phyloP scores from a whole-genome alignment of 2,329 filamentous ascomycete genomes.

The Fusarium lyarnte region DNA sequence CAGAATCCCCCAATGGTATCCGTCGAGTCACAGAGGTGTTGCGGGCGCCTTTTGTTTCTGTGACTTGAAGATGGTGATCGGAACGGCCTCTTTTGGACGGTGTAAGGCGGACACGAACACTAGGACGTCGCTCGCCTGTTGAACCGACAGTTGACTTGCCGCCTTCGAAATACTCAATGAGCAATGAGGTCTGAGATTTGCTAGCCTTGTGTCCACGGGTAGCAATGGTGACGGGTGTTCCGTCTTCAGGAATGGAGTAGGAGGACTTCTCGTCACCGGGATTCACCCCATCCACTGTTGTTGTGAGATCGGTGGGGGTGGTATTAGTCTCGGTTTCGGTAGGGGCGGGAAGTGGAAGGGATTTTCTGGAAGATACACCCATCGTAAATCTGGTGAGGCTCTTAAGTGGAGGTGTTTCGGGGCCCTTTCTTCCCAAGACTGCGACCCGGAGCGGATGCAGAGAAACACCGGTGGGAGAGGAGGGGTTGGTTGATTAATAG shows the following conservation, averaged over 20 bases:
- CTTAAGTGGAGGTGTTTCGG: constrained; percentile 28
- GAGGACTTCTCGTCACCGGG: constrained; percentile 76
- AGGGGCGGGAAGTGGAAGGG: constrained; percentile 78
- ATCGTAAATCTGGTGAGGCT: constrained; percentile 54
- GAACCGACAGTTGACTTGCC: constrained; percentile 67
- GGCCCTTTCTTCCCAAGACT: constrained; percentile 36
- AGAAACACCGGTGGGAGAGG: constrained; percentile 31
- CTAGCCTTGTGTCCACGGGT: constrained; percentile 71
- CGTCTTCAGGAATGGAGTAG: constrained; percentile 85
- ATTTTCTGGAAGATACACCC: constrained; percentile 65
- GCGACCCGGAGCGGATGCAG: constrained; percentile 33
- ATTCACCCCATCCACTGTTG: constrained; percentile 70
- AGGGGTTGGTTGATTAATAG: constrained; percentile 32
- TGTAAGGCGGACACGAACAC: constrained; percentile 81
- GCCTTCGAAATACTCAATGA: constrained; percentile 96
- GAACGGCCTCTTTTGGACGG: constrained; percentile 73
- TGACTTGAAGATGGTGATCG: constrained; percentile 86
- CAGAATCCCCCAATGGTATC: constrained; percentile 62
- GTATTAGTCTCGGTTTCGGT: constrained; percentile 76
- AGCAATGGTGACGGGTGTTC: constrained; percentile 90
- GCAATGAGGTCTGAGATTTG: constrained; percentile 84
- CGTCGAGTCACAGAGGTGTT: constrained; percentile 68
- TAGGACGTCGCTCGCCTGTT: constrained; percentile 76
- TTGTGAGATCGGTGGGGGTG: constrained; percentile 67
- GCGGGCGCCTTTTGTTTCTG: constrained; percentile 77